A percentile compares a stretch with the other conserved stretches of the same genome.
phyloP scores from a whole-genome alignment of 495 filamentous ascomycete species.

The Mytilinidion resinicola region DNA sequence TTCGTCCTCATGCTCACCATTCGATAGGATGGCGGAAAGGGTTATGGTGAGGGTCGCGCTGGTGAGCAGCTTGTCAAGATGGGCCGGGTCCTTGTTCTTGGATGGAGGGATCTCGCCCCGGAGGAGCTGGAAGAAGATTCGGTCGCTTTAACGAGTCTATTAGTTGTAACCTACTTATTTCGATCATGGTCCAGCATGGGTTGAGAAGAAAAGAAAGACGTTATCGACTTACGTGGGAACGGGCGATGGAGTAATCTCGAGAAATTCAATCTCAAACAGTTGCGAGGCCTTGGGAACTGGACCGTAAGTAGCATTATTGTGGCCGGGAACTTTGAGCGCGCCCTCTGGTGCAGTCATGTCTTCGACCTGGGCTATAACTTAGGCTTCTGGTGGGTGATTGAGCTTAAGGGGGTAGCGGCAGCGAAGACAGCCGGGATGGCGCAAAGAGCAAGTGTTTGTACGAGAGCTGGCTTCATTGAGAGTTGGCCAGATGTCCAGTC shows the following conservation, averaged over 20 bases:
- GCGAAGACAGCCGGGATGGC: constrained; percentile 1
- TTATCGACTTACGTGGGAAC: constrained; percentile 1
- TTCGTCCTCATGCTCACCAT: neutral
- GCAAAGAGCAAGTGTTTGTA: neutral
- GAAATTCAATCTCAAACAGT: neutral
- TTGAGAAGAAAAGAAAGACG: constrained; percentile 1
- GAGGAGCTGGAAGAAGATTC: constrained; percentile 1
- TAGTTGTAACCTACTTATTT: constrained; percentile 2
- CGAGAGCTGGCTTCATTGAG: neutral
- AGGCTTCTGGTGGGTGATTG: constrained; percentile 4
- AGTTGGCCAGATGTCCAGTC: constrained; percentile 1
- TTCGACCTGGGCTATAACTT: neutral
- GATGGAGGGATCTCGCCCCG: constrained; percentile 1
- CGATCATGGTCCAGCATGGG: neutral
- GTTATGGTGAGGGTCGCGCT: constrained; percentile 1
- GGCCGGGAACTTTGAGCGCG: constrained; percentile 1
- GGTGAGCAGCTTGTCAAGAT: constrained; percentile 3
- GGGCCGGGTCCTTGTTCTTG: neutral
- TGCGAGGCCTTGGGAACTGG: constrained; percentile 1
- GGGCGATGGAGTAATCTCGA: constrained; percentile 3
- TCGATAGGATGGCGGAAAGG: neutral
- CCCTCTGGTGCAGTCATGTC: neutral
- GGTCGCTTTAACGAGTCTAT: neutral
- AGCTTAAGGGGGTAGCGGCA: neutral
- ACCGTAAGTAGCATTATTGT: constrained; percentile 3